Base-by-base conservation (phyloP, 2,329 filamentous ascomycete genomes). In the Colletotrichum camelliae region DNA sequence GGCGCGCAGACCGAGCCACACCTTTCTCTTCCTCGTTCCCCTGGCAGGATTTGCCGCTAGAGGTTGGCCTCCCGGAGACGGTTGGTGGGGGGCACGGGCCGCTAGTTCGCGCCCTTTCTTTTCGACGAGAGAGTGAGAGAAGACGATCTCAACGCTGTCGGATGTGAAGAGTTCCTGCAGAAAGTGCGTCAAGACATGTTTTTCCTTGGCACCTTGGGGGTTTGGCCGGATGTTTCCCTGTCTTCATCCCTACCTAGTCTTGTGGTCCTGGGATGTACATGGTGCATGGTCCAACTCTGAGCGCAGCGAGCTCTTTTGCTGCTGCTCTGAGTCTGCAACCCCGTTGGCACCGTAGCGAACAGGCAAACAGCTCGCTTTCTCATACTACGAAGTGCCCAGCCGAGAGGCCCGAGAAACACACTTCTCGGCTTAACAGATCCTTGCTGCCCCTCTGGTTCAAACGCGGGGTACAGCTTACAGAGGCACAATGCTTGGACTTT, bases 401-500 rank as follows among this genome's bases (percentile, higher is more conserved):
- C 9, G 57, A 60, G 31, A 16, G 16, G 57, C 21, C 57, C 27
- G 27, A 60, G 57, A 29, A 18, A 60, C 27, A 52, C 57, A 31
- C 31, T 13, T 39, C 18, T 21, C 31, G 66, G 31, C 66, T 70
- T 12, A 31, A 62, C 13, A 15, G n/a, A 27, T 61, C 39, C 33
- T 7, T 58, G 27, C 39, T 33, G n/a, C 55, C 55, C 58, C 69
- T 43, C 8, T 1, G 18, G 9, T 29, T 31, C 72, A 75, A 75
- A 75, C 62, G 69, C 57, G 73, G 73, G 69, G 69, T 75, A 57
- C 73, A 75, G 69, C 27, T 31, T 31, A 62, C 69, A 72, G 31
- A 7, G 43, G 3, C 13, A 72, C 16, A 43, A 31, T 37, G 37
- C 18, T 58, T 67, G 27, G 69, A 67, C 52, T 33, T 67, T 35